These are phyloP conservation scores for Fusarium sp. DNA, from an alignment of 2,329 filamentous ascomycete genomes.

Conservation along the genomic window DNA sequence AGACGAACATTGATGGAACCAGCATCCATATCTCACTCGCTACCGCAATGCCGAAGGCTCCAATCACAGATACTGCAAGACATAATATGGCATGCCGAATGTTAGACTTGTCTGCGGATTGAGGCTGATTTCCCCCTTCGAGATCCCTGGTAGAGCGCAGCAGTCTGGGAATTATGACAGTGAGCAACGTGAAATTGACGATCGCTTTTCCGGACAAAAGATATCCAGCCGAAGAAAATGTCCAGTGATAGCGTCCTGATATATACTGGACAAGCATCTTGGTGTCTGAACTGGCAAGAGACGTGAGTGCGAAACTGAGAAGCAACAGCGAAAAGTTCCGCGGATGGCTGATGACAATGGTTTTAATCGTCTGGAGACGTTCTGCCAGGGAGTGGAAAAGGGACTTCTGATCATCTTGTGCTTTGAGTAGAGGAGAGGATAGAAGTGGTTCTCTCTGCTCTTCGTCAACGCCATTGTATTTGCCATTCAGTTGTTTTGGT, in stretches of 20 bases:
- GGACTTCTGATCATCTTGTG: slow-evolving; percentile 47
- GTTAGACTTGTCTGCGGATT: slow-evolving; percentile 35
- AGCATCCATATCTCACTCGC: slow-evolving; percentile 58
- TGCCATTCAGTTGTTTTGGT: neutral
- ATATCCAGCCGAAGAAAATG: slow-evolving; percentile 63
- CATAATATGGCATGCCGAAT: slow-evolving; percentile 40
- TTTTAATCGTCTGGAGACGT: slow-evolving; percentile 50
- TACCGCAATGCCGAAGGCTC: slow-evolving; percentile 61
- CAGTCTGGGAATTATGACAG: slow-evolving; percentile 58
- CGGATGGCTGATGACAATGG: slow-evolving; percentile 56
- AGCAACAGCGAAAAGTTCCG: slow-evolving; percentile 62
- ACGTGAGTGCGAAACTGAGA: slow-evolving; percentile 62
- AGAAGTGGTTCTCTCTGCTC: slow-evolving; percentile 58
- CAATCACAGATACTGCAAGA: slow-evolving; percentile 50
- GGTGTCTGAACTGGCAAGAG: slow-evolving; percentile 66
- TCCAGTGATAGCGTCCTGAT: slow-evolving; percentile 64
- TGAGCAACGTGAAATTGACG: slow-evolving; percentile 63
- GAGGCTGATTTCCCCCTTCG: neutral
- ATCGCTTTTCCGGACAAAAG: slow-evolving; percentile 64
- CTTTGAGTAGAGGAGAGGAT: slow-evolving; percentile 58
- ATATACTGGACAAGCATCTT: slow-evolving; percentile 67
- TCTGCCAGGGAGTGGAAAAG: slow-evolving; percentile 36
- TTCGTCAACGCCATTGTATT: slow-evolving; percentile 37
- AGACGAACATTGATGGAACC: slow-evolving; percentile 61
- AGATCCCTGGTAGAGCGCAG: slow-evolving; percentile 43